These are phyloP conservation scores for Colletotrichum simmondsii DNA, from an alignment of 2,329 filamentous ascomycete genomes.

Conservation along the genomic window DNA sequence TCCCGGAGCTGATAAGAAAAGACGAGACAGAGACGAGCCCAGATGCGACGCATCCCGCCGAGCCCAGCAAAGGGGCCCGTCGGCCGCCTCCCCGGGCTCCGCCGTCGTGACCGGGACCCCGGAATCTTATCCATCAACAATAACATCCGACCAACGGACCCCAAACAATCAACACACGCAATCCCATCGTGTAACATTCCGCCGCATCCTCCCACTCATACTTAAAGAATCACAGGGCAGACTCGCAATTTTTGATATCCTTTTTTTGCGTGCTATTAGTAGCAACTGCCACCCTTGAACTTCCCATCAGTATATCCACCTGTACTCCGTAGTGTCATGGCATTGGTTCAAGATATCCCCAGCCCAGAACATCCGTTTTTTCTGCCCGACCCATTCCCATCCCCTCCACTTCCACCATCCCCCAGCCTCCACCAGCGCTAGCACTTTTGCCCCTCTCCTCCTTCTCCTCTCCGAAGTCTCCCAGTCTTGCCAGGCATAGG, in stretches of 20 bases:
- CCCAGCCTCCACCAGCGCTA: background rate
- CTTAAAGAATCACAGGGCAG: background rate
- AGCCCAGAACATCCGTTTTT: background rate
- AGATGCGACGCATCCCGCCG: background rate
- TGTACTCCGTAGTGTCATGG: no score
- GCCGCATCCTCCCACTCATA: background rate
- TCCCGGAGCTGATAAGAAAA: background rate
- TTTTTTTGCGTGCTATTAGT: background rate
- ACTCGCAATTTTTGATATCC: no score
- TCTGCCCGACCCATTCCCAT: no score
- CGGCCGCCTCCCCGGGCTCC: background rate
- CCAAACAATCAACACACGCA: background rate
- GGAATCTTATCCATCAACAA: conserved; percentile 5
- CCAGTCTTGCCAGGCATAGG: background rate
- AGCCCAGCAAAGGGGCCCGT: background rate
- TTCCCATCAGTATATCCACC: no score
- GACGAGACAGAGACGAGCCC: background rate
- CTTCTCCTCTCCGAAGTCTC: background rate
- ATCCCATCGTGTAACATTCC: background rate
- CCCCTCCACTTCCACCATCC: background rate
- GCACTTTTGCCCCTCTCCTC: background rate
- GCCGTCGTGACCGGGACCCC: conserved; percentile 21
- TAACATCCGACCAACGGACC: background rate
- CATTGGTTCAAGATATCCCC: no score
- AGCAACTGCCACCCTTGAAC: no score